These are phyloP conservation scores for Ophiocordyceps camponoti-saundersi DNA, from an alignment of 2,329 filamentous ascomycete genomes.

Conservation along the genomic window DNA sequence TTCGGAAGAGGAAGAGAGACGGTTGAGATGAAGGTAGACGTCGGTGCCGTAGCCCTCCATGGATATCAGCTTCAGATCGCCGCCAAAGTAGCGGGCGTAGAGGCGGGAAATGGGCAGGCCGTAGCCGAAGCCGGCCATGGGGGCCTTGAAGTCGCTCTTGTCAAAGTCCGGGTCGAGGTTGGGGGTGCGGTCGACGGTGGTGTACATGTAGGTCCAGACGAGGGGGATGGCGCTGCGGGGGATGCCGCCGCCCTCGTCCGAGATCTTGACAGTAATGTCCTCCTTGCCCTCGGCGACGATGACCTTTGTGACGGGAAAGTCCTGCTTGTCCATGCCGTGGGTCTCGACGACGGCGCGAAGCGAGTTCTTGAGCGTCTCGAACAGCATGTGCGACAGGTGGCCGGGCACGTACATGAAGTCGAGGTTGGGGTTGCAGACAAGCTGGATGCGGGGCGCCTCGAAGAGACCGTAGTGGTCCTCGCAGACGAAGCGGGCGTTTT, in stretches of 20 bases:
- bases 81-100: slow-evolving; percentile 94
- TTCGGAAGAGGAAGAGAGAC: slow-evolving; percentile 86
- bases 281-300: slow-evolving; percentile 96
- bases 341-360: slow-evolving; percentile 90
- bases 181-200: slow-evolving; percentile 89
- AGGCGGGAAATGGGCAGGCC: slow-evolving; percentile 84
- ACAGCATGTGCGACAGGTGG: slow-evolving; percentile 98
- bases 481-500: slow-evolving; percentile 97
- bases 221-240: slow-evolving; percentile 83
- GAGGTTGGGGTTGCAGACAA: slow-evolving; percentile 85
- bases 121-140: slow-evolving; percentile 99
- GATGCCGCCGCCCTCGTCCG: slow-evolving; percentile 91
- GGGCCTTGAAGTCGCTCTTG: slow-evolving; percentile 97
- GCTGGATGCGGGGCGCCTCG: slow-evolving; percentile 88
- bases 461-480: slow-evolving; percentile 98
- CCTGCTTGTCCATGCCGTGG: slow-evolving; percentile 86
- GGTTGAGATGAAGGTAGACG: slow-evolving; percentile 94
- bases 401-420: slow-evolving; percentile 99
- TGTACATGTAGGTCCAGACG: slow-evolving; percentile 99
- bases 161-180: slow-evolving; percentile 95
- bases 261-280: slow-evolving; percentile 97
- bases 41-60: slow-evolving; percentile 99
- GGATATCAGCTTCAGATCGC: slow-evolving; percentile 91
- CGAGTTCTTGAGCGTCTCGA: slow-evolving; percentile 97
- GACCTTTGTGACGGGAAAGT: slow-evolving; percentile 92